Conservation (phyloP, 2,329 filamentous ascomycete genomes). For the Alternaria consortialis region DNA sequence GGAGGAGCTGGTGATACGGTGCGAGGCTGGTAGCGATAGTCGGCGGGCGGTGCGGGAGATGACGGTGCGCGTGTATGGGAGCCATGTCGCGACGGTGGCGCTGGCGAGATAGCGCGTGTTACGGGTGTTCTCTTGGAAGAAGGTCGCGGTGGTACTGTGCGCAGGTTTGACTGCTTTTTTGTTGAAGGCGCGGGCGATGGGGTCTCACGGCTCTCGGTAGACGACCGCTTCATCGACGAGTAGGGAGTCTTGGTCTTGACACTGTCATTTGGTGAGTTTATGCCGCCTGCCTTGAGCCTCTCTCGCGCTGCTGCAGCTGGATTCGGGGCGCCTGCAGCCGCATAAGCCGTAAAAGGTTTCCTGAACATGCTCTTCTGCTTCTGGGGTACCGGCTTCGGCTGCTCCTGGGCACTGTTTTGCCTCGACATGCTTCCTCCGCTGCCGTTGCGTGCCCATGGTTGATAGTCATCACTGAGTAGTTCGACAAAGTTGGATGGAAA, state of each 20-base stretch:
- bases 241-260: constrained; percentile 57
- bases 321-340: constrained; percentile 53
- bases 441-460: constrained; percentile 72
- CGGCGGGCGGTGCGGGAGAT: constrained; percentile 40
- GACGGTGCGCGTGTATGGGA: constrained; percentile 36
- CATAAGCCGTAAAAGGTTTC: constrained; percentile 72
- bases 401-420: constrained; percentile 58
- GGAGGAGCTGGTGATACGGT: constrained; percentile 38
- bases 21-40: constrained; percentile 32
- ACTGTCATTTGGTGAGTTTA: constrained; percentile 44
- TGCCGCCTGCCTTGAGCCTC: constrained; percentile 43
- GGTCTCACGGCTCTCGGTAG: constrained; percentile 45
- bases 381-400: constrained; percentile 55
- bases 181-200: constrained; percentile 40
- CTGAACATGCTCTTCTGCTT: constrained; percentile 66
- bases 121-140: constrained; percentile 38
- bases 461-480: constrained; percentile 83
- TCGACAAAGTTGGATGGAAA: constrained; percentile 99
- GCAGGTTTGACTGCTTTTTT: constrained; percentile 38
- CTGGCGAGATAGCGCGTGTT: constrained; percentile 53
- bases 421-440: constrained; percentile 59
- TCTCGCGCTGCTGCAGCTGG: constrained; percentile 51
- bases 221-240: constrained; percentile 61
- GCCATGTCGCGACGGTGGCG: constrained; percentile 40
- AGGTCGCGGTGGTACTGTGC: constrained; percentile 54